Evolutionary conservation across 257 asterid species (phyloP), one percentile per base, ranked within the genome.

Genomic region (Ophiorrhiza pumila): DNA sequence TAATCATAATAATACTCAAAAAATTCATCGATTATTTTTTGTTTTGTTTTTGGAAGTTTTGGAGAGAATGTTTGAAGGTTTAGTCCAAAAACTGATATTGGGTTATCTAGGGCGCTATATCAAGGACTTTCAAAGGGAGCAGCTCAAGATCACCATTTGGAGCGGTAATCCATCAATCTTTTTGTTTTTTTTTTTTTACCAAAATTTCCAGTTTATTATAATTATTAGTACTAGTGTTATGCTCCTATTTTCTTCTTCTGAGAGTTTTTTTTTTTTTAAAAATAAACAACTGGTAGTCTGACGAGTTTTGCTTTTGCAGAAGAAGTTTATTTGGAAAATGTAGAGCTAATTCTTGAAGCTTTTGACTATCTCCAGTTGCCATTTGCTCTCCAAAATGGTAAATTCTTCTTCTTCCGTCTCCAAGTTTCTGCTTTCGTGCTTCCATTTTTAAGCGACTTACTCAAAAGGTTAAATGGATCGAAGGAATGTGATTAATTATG

Each of bases 101-200:
- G 97, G 98, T 45, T 89, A 89, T 78, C 82, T 91, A 58, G 97
- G 97, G n/a, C 85, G 65, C 76, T 94, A 84, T 78, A 89, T 94
- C 58, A 91, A 90, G 84, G 98, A 94, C 69, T 89, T 94, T 66
- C 98, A 94, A 72, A 86, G 82, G 64, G 98, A 94, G 79, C 97
- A 94, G 88, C 96, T 94, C 72, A 91, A 90, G 84, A 89, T 94
- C 83, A 94, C 97, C 63, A 93, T 91, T 2, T 94, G 98, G 98
- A 90, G 90, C 68, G 96, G 98, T 91, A 80, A 61, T 58, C 2
- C 7, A 25, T 59, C 46, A 69, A 29, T 27, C 12, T 2, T 47
- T 35, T 2, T 39, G 17, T 17, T 17, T 23, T n/a, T 57, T n/a
- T 65, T 29, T 27, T 22, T 34, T 18, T 77, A n/a, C n/a, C n/a